phyloP scores from a whole-genome alignment of 352 stramenopile genomes.

The Globisporangium cystogenes region DNA sequence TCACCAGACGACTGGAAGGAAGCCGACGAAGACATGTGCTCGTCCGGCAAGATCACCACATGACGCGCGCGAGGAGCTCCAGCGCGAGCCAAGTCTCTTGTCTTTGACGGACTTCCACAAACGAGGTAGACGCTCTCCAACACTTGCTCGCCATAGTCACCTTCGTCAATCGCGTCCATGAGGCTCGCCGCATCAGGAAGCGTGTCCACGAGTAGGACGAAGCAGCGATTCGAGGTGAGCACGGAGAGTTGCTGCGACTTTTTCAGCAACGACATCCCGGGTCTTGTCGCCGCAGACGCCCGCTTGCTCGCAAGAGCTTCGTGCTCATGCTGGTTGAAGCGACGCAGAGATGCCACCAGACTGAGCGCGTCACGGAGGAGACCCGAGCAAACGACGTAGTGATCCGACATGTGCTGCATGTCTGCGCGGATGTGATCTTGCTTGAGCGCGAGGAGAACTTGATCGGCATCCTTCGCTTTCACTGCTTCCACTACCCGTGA shows the following conservation, averaged over 20 bases:
- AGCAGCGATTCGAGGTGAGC: slow-evolving; percentile 1
- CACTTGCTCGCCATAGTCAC: slow-evolving; percentile 9
- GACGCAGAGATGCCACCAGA: slow-evolving; percentile 10
- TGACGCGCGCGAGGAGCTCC: slow-evolving; percentile 19
- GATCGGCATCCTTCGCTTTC: slow-evolving; percentile 10
- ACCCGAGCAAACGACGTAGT: slow-evolving; percentile 26
- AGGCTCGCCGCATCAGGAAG: slow-evolving; percentile 21
- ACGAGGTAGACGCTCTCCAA: slow-evolving; percentile 28
- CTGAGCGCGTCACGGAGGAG: slow-evolving; percentile 7
- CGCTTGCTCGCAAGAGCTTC: background rate
- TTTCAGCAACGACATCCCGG: background rate
- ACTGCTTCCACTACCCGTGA: slow-evolving; percentile 2
- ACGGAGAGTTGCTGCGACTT: slow-evolving; percentile 1
- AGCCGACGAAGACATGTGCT: background rate
- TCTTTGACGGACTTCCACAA: slow-evolving; percentile 19
- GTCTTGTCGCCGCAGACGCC: background rate
- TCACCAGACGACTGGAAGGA: slow-evolving; percentile 5
- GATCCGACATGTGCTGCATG: slow-evolving; percentile 13
- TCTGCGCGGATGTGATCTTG: slow-evolving; percentile 23
- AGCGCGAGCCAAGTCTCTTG: slow-evolving; percentile 22
- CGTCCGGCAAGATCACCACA: slow-evolving; percentile 24
- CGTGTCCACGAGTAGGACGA: slow-evolving; percentile 13
- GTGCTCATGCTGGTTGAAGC: slow-evolving; percentile 9
- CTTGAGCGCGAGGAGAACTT: slow-evolving; percentile 20
- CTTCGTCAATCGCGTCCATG: slow-evolving; percentile 14